Base-by-base conservation (phyloP, 352 stramenopile genomes). In the Phytophthora pseudosyringae region DNA sequence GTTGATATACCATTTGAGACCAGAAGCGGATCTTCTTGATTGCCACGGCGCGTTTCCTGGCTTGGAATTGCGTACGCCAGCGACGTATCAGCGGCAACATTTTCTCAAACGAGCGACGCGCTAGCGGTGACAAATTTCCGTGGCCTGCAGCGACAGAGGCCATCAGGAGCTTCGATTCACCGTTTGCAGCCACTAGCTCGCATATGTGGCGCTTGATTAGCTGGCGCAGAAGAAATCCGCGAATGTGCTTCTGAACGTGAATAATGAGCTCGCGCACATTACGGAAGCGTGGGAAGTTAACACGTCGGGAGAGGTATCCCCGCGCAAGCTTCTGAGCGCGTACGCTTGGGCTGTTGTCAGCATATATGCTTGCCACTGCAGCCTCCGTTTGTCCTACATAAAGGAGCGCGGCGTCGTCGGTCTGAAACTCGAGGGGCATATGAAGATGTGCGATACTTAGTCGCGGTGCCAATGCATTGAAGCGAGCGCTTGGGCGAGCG, bases 11-110 rank as follows among this genome's bases (percentile, higher is more conserved):
- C 77, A 91, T 80, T 67, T 89, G 81, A 18, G 81, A 90, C 84
- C 82, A 93, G 41, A 91, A 88, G 3, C 77, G 81, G 38, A 90
- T 93, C 61, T 91, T 93, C 51, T 85, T 85, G 52, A 91, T 75
- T 16, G 82, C 82, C 18, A 90, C 78, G 3, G 79, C 78, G 9
- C 85, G 80, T 46, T 91, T 91, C 26, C 75, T 81, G 10, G 64
- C 46, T 46, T 83, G 78, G 26, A 81, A 86, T 18, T 65, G 66
- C 25, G 72, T 64, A 26, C 81, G 75, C 84, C 84, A 91, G n/a
- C 75, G 61, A 40, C 78, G 79, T 5, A 93, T 69, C 31, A 84
- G 63, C 26, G 57, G 60, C 6, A 88, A 38, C n/a, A 91, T 72
- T 41, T 78, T 77, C 25, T 81, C 69, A 41, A 93, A 69, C 0